These are phyloP conservation scores for Avicennia marina DNA, from an alignment of 257 asterid genomes.

Conservation along the genomic window DNA sequence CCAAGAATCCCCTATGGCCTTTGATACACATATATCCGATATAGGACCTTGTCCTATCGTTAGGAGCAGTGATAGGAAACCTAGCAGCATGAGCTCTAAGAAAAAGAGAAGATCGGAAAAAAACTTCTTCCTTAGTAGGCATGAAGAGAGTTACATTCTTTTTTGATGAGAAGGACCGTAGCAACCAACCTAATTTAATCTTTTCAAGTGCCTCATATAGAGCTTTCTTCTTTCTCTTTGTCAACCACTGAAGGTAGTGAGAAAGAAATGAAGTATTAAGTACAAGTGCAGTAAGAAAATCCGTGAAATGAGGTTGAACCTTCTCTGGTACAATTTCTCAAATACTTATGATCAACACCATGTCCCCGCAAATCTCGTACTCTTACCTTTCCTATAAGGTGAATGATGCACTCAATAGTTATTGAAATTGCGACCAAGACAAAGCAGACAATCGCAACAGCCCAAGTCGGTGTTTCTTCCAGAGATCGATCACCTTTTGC, in stretches of 20 bases:
- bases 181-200: slow-evolving; percentile 90
- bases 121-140: too few species aligned
- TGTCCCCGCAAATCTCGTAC: too few species aligned
- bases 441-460: slow-evolving; percentile 77
- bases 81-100: slow-evolving; percentile 89
- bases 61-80: slow-evolving; percentile 80
- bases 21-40: slow-evolving; percentile 60
- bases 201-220: slow-evolving; percentile 78
- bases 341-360: neutral
- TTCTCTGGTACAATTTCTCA: too few species aligned
- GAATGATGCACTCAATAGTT: slow-evolving; percentile 58
- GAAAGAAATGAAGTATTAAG: neutral
- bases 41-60: slow-evolving; percentile 64
- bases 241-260: slow-evolving; percentile 54
- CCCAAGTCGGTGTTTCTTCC: slow-evolving; percentile 93
- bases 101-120: too few species aligned
- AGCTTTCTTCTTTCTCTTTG: slow-evolving; percentile 58
- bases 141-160: too few species aligned
- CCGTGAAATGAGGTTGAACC: too few species aligned
- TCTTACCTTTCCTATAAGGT: slow-evolving; percentile 66
- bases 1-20: slow-evolving; percentile 55
- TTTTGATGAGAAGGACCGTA: too few species aligned
- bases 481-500: slow-evolving; percentile 71
- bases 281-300: neutral
- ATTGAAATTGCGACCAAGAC: slow-evolving; percentile 63